These are phyloP conservation scores for Neonectria ditissima DNA, from an alignment of 2,329 filamentous ascomycete species.

Conservation along the genomic window DNA sequence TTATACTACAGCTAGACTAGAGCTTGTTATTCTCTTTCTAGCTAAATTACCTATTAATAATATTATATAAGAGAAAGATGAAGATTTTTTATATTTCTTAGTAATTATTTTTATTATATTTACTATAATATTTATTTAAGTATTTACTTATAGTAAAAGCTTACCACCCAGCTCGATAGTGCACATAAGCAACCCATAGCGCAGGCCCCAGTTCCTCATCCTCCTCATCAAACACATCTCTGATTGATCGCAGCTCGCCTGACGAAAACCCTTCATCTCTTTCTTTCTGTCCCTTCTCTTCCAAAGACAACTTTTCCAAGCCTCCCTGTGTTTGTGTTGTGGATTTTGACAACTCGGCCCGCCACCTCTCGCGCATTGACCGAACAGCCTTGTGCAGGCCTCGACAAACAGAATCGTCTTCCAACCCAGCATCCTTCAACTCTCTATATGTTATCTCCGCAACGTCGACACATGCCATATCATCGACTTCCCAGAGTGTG, in stretches of 20 bases:
- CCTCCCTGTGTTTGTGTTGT: not conserved
- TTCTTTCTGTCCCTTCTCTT: not conserved
- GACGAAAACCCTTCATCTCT: not conserved
- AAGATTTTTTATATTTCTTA: too few relatives aligned
- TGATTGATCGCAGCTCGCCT: not conserved
- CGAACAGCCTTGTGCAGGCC: constrained; percentile 3
- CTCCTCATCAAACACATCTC: not conserved
- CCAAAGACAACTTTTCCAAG: not conserved
- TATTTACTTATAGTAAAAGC: too few relatives aligned
- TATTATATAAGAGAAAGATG: too few relatives aligned
- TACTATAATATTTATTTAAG: too few relatives aligned
- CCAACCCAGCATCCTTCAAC: not conserved
- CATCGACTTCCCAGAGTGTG: not conserved
- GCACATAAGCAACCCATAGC: not conserved
- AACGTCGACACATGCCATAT: not conserved
- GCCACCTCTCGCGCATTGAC: constrained; percentile 6
- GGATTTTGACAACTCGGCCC: not conserved
- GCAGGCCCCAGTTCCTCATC: not conserved
- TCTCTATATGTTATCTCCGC: not conserved
- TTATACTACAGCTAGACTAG: not conserved
- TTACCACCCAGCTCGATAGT: not conserved
- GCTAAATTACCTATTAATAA: too few relatives aligned
- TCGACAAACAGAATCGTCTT: not conserved
- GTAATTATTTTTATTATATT: too few relatives aligned
- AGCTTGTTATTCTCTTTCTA: too few relatives aligned